Evolutionary conservation across 2,329 filamentous ascomycete species (phyloP).

Genomic region (Fusarium anthophilum): DNA sequence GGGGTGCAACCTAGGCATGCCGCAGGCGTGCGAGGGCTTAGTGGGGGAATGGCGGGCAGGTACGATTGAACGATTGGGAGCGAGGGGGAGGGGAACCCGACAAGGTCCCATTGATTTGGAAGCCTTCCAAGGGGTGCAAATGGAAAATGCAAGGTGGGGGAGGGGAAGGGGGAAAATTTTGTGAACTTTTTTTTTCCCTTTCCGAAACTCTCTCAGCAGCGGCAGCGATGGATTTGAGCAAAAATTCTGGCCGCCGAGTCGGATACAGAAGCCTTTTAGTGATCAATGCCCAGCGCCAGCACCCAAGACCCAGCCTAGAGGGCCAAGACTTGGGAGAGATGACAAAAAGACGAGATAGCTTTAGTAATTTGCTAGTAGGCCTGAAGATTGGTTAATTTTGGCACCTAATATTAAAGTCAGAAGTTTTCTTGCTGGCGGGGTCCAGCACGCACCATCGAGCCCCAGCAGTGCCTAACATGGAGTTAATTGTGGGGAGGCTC

Average conservation of each 20-base stretch:
- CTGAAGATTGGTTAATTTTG: background rate
- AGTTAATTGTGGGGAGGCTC: constrained; percentile 21
- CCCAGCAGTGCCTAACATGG: constrained; percentile 34
- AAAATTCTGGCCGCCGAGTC: constrained; percentile 22
- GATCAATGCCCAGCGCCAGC: constrained; percentile 35
- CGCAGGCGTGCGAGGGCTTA: constrained; percentile 34
- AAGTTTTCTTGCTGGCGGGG: background rate
- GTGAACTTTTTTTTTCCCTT: constrained; percentile 29
- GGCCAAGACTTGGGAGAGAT: background rate
- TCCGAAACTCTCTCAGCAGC: constrained; percentile 21
- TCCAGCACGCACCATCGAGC: constrained; percentile 25
- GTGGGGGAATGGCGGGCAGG: constrained; percentile 39
- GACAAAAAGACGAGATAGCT: background rate
- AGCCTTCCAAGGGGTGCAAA: constrained; percentile 21
- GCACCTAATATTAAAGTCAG: background rate
- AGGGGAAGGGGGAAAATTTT: constrained; percentile 27
- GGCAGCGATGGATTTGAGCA: constrained; percentile 26
- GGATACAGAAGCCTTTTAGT: constrained; percentile 30
- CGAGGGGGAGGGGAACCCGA: constrained; percentile 37
- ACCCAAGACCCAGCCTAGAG: background rate
- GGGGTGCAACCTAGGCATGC: constrained; percentile 33
- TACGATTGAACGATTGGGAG: constrained; percentile 37
- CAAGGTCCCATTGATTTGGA: constrained; percentile 18
- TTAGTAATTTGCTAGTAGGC: background rate
- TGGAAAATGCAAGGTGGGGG: constrained; percentile 20